Percentiles rank a stretch among this genome's conserved stretches.
Conservation (phyloP, 2,329 filamentous ascomycete species). For the Exophiala sp. region DNA sequence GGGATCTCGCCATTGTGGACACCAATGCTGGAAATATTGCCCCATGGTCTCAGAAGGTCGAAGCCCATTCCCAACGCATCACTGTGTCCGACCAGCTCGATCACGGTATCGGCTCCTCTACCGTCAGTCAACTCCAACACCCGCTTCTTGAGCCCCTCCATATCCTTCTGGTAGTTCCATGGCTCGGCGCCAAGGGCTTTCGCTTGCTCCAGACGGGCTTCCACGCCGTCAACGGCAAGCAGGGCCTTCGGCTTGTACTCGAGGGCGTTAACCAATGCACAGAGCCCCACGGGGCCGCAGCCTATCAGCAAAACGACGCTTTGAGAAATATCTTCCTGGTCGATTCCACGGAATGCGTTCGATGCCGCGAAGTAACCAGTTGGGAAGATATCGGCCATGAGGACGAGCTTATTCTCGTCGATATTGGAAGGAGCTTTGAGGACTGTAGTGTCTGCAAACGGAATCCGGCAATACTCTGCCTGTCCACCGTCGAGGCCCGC, state of each 20-base stretch:
- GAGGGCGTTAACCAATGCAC: constrained; percentile 71
- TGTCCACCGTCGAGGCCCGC: constrained; percentile 67
- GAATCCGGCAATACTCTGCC: constrained; percentile 76
- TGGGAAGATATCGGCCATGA: constrained; percentile 93
- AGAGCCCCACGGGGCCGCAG: constrained; percentile 79
- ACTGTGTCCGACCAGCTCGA: constrained; percentile 69
- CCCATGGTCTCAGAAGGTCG: constrained; percentile 66
- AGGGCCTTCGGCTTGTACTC: constrained; percentile 68
- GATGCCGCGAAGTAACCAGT: constrained; percentile 74
- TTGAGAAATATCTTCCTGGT: constrained; percentile 53
- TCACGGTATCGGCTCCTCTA: constrained; percentile 75
- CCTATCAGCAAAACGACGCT: constrained; percentile 74
- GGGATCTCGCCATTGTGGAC: constrained; percentile 68
- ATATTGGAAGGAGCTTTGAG: constrained; percentile 66
- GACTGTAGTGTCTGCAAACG: constrained; percentile 73
- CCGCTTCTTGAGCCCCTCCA: constrained; percentile 58
- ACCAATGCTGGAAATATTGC: constrained; percentile 67
- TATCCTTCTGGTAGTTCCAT: constrained; percentile 67
- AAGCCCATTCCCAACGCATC: constrained; percentile 63
- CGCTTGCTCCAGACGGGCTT: constrained; percentile 67
- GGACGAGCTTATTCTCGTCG: constrained; percentile 65
- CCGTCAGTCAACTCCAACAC: constrained; percentile 71
- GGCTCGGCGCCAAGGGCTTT: constrained; percentile 70
- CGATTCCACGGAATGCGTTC: constrained; percentile 65
- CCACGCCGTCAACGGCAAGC: constrained; percentile 73